A percentile compares a stretch with the other conserved stretches of the same genome.
Evolutionary conservation across 2,329 filamentous ascomycete genomes (phyloP).

Genomic region (Fusarium sp.): DNA sequence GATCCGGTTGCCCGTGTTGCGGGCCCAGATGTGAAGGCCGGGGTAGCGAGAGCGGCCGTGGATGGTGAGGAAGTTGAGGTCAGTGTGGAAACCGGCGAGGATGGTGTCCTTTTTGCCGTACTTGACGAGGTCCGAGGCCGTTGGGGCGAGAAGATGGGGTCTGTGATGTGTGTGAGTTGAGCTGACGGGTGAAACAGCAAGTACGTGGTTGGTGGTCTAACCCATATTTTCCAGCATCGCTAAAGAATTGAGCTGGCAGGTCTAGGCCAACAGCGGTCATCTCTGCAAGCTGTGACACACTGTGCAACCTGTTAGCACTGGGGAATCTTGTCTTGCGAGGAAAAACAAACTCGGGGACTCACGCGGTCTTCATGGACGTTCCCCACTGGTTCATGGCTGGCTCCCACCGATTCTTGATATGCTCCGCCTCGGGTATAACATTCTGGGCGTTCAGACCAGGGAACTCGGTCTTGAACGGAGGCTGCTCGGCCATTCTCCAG

Average conservation of each 20-base stretch:
- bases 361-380: constrained; percentile 68
- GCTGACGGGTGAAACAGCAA: background rate
- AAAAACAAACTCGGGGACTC: constrained; percentile 41
- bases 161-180: constrained; percentile 43
- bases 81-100: constrained; percentile 70
- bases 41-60: constrained; percentile 70
- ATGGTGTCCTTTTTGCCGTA: constrained; percentile 66
- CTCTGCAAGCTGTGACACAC: constrained; percentile 64
- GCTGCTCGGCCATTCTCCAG: constrained; percentile 65
- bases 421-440: constrained; percentile 59
- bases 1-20: constrained; percentile 68
- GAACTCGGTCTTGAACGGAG: constrained; percentile 64
- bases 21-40: constrained; percentile 69
- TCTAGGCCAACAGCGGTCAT: constrained; percentile 67
- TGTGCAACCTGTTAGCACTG: constrained; percentile 30
- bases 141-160: constrained; percentile 69
- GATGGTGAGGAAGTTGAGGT: constrained; percentile 72
- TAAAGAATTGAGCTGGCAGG: constrained; percentile 62
- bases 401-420: constrained; percentile 61
- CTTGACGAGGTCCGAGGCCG: constrained; percentile 64
- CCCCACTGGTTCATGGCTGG: constrained; percentile 67
- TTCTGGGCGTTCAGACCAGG: constrained; percentile 65
- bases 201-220: constrained; percentile 35
- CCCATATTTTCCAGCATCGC: constrained; percentile 64
- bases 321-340: background rate